Conservation (phyloP, 1,284 basidiomycete species). For the Cutaneotrichosporon dermatis region DNA sequence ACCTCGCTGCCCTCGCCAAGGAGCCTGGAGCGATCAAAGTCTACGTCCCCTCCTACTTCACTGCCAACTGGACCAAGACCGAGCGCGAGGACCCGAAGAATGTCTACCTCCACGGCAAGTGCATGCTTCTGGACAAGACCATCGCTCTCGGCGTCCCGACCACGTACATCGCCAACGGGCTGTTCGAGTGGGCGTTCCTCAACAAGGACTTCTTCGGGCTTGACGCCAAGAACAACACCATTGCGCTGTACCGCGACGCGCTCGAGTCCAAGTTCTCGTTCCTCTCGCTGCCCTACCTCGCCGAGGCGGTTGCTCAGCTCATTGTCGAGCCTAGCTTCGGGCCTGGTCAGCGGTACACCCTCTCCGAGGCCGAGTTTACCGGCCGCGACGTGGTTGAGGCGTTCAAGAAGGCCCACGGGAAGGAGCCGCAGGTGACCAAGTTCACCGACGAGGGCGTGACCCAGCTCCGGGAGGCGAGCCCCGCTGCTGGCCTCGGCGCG, state of each 20-base stretch:
- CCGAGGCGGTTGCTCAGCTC: slow-evolving; percentile 9
- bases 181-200: slow-evolving; percentile 10
- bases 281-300: slow-evolving; percentile 4
- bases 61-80: slow-evolving; percentile 9
- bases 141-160: slow-evolving; percentile 9
- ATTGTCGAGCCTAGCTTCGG: background rate
- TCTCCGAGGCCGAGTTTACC: slow-evolving; percentile 9
- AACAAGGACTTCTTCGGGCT: slow-evolving; percentile 4
- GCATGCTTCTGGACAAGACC: background rate
- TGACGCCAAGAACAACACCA: slow-evolving; percentile 11
- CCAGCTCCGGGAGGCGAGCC: background rate
- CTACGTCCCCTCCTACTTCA: slow-evolving; percentile 18
- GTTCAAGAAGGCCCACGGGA: slow-evolving; percentile 6
- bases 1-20: slow-evolving; percentile 3
- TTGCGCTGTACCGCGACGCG: slow-evolving; percentile 8
- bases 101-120: slow-evolving; percentile 1
- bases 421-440: background rate
- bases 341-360: slow-evolving; percentile 4
- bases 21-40: background rate
- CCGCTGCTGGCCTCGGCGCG: slow-evolving; percentile 3
- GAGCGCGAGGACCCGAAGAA: slow-evolving; percentile 1
- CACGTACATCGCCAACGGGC: slow-evolving; percentile 10
- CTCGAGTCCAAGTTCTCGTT: slow-evolving; percentile 1
- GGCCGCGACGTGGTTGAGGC: slow-evolving; percentile 7
- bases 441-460: slow-evolving; percentile 2